Conservation (phyloP, 352 stramenopile genomes). For the Phytophthora macrochlamydospora region DNA sequence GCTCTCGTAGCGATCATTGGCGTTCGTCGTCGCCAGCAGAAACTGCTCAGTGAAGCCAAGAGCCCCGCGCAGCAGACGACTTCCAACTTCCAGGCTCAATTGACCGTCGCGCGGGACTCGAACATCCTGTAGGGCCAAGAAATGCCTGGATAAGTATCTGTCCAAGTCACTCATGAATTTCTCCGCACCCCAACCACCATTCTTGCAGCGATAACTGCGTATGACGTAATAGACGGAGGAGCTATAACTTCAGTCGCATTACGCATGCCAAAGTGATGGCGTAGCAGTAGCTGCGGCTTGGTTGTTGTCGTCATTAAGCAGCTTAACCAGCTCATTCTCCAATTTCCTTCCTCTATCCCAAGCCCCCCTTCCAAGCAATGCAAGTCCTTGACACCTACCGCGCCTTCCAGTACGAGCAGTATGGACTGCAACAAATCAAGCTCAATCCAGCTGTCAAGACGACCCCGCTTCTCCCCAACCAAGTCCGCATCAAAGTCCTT, state of each 20-base stretch:
- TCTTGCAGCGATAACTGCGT: not conserved
- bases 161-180: not conserved
- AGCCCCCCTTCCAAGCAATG: not conserved
- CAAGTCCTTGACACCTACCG: slow-evolving; percentile 5
- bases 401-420: slow-evolving; percentile 11
- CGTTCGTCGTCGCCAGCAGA: slow-evolving; percentile 48
- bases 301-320: too few relatives aligned
- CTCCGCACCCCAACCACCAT: not conserved
- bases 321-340: not conserved
- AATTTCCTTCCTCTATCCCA: not conserved
- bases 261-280: not conserved
- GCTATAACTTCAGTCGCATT: not conserved
- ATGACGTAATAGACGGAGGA: not conserved
- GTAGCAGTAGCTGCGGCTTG: too few relatives aligned
- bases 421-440: slow-evolving; percentile 5
- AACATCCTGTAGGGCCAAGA: slow-evolving; percentile 30
- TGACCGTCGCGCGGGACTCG: slow-evolving; percentile 19
- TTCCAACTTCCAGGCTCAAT: slow-evolving; percentile 28
- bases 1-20: slow-evolving; percentile 44
- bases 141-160: not conserved
- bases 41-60: slow-evolving; percentile 48
- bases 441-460: not conserved
- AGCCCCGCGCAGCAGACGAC: slow-evolving; percentile 39
- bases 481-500: slow-evolving; percentile 19
- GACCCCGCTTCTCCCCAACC: not conserved